Conservation (phyloP, 495 filamentous ascomycete species). For the Cercophora sp. region DNA sequence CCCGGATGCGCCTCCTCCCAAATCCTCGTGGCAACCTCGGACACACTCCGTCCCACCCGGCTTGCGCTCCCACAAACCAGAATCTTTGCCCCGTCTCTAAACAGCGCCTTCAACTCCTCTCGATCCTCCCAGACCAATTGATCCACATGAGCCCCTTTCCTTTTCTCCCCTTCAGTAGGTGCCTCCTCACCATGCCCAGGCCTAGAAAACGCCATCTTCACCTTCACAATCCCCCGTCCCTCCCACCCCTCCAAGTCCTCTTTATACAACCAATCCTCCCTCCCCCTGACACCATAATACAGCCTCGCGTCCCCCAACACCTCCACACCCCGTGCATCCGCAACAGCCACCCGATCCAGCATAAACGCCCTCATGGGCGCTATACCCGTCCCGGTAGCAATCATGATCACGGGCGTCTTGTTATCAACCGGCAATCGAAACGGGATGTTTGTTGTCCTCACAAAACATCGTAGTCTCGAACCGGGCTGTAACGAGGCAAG, state of each 20-base stretch:
- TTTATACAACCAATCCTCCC: constrained; percentile 52
- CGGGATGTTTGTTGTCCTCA: constrained; percentile 51
- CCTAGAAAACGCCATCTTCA: constrained; percentile 29
- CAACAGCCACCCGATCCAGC: constrained; percentile 54
- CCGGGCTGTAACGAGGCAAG: constrained; percentile 50
- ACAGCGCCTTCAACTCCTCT: constrained; percentile 43
- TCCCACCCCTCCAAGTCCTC: constrained; percentile 53
- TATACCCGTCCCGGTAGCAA: constrained; percentile 50
- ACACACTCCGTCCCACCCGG: constrained; percentile 49
- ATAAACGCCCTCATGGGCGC: constrained; percentile 64
- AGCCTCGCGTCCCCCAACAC: constrained; percentile 35
- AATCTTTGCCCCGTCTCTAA: constrained; percentile 50
- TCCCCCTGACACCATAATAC: constrained; percentile 57
- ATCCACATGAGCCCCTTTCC: constrained; percentile 58
- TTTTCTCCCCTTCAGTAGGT: constrained; percentile 9
- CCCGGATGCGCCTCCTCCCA: constrained; percentile 43
- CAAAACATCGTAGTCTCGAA: constrained; percentile 46
- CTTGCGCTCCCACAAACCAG: constrained; percentile 56
- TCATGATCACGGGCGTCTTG: constrained; percentile 57
- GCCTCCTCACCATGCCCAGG: constrained; percentile 24
- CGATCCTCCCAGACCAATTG: constrained; percentile 55
- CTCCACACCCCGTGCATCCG: constrained; percentile 28
- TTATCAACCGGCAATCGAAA: constrained; percentile 60
- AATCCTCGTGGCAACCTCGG: constrained; percentile 36
- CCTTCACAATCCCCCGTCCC: constrained; percentile 45